Conservation (phyloP, 371 early-diverging fungal species). For the Rhizomucor miehei region DNA sequence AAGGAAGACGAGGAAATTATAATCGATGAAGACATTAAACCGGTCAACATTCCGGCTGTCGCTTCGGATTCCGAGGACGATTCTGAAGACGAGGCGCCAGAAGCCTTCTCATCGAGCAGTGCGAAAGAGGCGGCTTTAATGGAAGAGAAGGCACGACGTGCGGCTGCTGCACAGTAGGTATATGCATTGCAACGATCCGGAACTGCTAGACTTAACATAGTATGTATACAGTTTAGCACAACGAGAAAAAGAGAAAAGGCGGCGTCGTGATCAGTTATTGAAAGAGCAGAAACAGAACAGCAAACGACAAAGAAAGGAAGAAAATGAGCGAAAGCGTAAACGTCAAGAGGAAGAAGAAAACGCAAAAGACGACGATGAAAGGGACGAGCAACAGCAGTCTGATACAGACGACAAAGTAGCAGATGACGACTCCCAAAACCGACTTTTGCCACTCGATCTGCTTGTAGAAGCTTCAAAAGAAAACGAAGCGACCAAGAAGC, state of each 20-base stretch:
- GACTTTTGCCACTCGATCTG: conserved; percentile 29
- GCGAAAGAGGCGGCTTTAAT: neutral
- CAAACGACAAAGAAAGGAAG: conserved; percentile 20
- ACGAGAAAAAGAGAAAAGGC: conserved; percentile 41
- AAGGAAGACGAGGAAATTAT: conserved; percentile 1
- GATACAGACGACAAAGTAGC: conserved; percentile 10
- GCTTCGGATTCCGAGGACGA: neutral
- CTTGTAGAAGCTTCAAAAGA: conserved; percentile 37
- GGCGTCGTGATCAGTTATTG: conserved; percentile 36
- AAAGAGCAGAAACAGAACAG: conserved; percentile 48
- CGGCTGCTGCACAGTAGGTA: neutral
- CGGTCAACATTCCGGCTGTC: neutral
- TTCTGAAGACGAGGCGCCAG: neutral
- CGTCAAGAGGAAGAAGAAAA: conserved; percentile 18
- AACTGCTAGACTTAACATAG: neutral
- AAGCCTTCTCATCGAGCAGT: neutral
- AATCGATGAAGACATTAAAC: neutral
- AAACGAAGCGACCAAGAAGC: conserved; percentile 31
- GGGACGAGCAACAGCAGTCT: conserved; percentile 5
- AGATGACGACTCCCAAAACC: conserved; percentile 11
- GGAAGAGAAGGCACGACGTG: neutral
- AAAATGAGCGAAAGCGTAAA: conserved; percentile 3
- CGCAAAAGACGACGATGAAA: conserved; percentile 12
- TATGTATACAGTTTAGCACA: conserved; percentile 20
- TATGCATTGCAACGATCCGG: neutral